phyloP scores from a whole-genome alignment of 192 early-diverging fungal species.

The Coemansia sp. region DNA sequence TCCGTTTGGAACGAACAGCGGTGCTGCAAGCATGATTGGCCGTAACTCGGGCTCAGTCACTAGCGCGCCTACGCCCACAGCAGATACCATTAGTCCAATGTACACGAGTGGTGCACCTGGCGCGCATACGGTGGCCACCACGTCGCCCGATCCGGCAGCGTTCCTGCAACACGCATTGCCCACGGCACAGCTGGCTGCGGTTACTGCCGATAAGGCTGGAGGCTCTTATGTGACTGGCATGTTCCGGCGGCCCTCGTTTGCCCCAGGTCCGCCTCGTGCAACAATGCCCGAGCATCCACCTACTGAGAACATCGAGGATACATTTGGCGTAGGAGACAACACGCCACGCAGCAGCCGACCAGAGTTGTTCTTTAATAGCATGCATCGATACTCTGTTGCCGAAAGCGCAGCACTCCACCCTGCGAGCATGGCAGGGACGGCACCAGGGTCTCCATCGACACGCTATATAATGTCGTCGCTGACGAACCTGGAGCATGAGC shows the following conservation, averaged over 20 bases:
- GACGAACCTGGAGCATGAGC: constrained; percentile 23
- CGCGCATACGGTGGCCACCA: constrained; percentile 45
- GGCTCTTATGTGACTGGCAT: background rate
- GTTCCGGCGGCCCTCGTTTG: background rate
- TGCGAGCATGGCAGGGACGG: constrained; percentile 1
- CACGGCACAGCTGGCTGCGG: constrained; percentile 7
- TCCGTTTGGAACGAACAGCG: constrained; percentile 22
- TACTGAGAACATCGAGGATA: background rate
- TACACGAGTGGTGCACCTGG: constrained; percentile 15
- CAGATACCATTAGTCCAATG: constrained; percentile 12
- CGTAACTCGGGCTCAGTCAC: constrained; percentile 9
- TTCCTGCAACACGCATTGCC: constrained; percentile 5
- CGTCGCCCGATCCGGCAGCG: constrained; percentile 25
- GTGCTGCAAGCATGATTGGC: constrained; percentile 1
- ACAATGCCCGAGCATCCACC: background rate
- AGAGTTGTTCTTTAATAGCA: constrained; percentile 16
- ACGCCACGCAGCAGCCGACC: constrained; percentile 8
- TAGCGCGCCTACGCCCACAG: constrained; percentile 15
- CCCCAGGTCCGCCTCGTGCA: background rate
- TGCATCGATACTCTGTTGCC: constrained; percentile 11
- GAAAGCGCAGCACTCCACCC: constrained; percentile 12
- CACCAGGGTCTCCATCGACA: constrained; percentile 32
- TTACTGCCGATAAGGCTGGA: background rate
- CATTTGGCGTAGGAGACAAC: background rate
- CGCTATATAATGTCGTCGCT: constrained; percentile 34